Conservation (phyloP, 2,329 filamentous ascomycete species). For the Claviceps purpurea region DNA sequence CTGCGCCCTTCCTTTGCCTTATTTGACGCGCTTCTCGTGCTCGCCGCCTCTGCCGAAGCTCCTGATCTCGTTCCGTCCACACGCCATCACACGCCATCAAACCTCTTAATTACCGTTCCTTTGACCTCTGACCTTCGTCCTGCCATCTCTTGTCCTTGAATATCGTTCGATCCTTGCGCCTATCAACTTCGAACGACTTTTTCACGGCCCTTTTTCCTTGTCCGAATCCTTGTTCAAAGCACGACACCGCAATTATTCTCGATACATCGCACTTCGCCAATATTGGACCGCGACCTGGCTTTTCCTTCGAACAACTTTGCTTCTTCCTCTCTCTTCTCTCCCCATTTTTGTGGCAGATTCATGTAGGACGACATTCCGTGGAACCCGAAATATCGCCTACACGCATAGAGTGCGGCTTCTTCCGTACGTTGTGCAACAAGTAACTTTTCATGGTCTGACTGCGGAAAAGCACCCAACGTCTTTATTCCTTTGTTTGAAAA, state of each 20-base stretch:
- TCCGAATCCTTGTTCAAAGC: background rate
- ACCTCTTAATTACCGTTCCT: background rate
- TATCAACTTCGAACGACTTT: background rate
- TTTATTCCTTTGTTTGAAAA: background rate
- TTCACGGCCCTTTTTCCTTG: background rate
- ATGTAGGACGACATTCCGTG: background rate
- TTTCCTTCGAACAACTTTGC: background rate
- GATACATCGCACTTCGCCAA: background rate
- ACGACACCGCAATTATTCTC: background rate
- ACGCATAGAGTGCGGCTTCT: background rate
- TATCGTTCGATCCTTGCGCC: background rate
- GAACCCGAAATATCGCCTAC: background rate
- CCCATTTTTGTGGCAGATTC: background rate
- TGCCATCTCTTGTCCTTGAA: background rate
- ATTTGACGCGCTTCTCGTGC: background rate
- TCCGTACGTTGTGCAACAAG: background rate
- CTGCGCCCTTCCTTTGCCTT: background rate
- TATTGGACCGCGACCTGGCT: background rate
- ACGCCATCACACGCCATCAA: background rate
- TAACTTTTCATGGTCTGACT: background rate
- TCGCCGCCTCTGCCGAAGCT: background rate
- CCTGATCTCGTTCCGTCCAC: background rate
- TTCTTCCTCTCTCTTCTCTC: background rate
- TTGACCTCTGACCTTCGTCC: background rate
- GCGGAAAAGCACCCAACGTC: background rate